Evolutionary conservation across 2,329 filamentous ascomycete genomes (phyloP), one percentile per base, ranked within the genome.

Genomic region (Aspergillus alliaceus): DNA sequence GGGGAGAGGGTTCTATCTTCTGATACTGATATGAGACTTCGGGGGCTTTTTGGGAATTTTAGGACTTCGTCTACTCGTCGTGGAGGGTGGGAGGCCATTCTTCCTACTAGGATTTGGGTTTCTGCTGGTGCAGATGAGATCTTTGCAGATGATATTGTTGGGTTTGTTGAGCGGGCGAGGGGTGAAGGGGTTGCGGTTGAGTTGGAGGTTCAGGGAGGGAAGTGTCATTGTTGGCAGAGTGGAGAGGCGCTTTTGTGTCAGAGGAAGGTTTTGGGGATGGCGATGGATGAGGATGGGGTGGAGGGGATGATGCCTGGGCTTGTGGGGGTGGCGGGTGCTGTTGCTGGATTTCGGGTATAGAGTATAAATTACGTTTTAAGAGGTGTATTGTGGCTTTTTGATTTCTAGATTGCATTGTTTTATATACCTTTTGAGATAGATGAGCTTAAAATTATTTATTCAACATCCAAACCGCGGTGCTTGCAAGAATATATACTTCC

Each of bases 171-270:
- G 8, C 35, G 49, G 12, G 57, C 59, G 2, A 58, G 35, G 37
- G 25, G 35, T 1, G 54, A 61, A 20, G 53, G 47, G 2, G 57
- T 55, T 3, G 37, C 29, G 2, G 27, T 59, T 5, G 32, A 6
- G 34, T 46, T 61, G 32, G 48, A 56, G 11, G 51, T 61, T 6
- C 40, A 46, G 6, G 9, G 18, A 4, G 60, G 60, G 1, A 57
- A 47, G 53, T 51, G 59, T 15, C 60, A 63, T 40, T 51, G 59
- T 6, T 63, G 60, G 60, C 60, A 63, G 46, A 59, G 60, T 42
- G 42, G 59, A 9, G 59, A 63, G 39, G 60, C 59, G 9, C 57
- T 58, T 24, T 8, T 39, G 3, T 9, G n/a, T 20, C 4, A 3
- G 8, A 39, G 35, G 35, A 39, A 18, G 35, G 4, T 39, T 20